These are phyloP conservation scores for Hypericum androsaemum DNA, from an alignment of 345 rosid genomes.

Conservation along the genomic window DNA sequence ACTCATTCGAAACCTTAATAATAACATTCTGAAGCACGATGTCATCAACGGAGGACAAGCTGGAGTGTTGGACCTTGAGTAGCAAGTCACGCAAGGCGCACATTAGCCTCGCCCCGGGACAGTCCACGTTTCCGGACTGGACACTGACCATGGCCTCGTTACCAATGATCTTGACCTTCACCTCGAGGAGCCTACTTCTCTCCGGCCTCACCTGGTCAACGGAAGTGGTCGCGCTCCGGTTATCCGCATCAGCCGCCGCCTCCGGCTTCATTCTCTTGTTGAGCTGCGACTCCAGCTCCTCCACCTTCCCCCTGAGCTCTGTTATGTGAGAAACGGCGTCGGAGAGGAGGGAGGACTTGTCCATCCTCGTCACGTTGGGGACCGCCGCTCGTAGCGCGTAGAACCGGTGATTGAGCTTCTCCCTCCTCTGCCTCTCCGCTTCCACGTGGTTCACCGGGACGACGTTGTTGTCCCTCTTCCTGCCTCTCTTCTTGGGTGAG, in stretches of 20 bases:
- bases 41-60: constrained; percentile 44
- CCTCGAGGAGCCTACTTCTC: constrained; percentile 9
- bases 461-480: constrained; percentile 32
- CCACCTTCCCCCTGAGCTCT: constrained; percentile 41
- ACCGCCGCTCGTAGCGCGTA: constrained; percentile 75
- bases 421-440: constrained; percentile 81
- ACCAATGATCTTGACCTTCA: constrained; percentile 48
- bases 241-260: constrained; percentile 27
- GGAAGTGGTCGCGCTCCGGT: constrained; percentile 46
- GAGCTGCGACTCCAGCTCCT: constrained; percentile 33
- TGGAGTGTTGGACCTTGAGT: constrained; percentile 49
- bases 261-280: constrained; percentile 41
- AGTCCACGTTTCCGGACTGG: constrained; percentile 43
- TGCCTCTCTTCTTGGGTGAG: constrained; percentile 40
- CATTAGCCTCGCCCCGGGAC: constrained; percentile 47
- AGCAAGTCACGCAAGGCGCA: constrained; percentile 47
- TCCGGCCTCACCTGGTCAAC: constrained; percentile 25
- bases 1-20: constrained; percentile 34
- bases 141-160: constrained; percentile 51
- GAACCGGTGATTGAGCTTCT: constrained; percentile 74
- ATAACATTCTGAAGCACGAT: constrained; percentile 67
- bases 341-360: constrained; percentile 61
- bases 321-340: constrained; percentile 62
- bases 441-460: constrained; percentile 58
- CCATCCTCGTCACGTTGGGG: constrained; percentile 74